Conservation (phyloP, 371 early-diverging fungal genomes). For the Rhizopus delemar region DNA sequence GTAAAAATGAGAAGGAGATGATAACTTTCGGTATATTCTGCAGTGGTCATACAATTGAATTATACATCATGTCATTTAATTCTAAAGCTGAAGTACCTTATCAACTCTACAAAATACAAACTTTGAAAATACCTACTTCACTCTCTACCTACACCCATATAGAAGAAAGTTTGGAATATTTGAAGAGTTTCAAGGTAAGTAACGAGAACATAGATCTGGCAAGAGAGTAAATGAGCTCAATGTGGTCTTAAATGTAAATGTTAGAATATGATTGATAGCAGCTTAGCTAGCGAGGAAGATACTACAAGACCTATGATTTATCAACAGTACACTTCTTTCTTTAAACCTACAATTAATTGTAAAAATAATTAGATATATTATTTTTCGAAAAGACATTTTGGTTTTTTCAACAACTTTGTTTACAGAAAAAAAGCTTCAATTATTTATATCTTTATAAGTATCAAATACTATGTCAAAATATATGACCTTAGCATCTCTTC, state of each 20-base stretch:
- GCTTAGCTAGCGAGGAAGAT: slow-evolving; percentile 2
- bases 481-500: too few relatives aligned
- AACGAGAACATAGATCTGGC: slow-evolving; percentile 1
- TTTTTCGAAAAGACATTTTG: neutral
- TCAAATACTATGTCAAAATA: too few relatives aligned
- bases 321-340: neutral
- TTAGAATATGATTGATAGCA: neutral
- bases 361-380: slow-evolving; percentile 1
- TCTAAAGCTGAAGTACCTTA: neutral
- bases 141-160: neutral
- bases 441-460: too few relatives aligned
- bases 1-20: neutral
- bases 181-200: neutral
- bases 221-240: too few relatives aligned
- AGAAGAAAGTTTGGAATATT: too few relatives aligned
- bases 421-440: too few relatives aligned
- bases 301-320: neutral
- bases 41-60: neutral
- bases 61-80: neutral
- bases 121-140: neutral
- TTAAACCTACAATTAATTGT: neutral
- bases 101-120: neutral
- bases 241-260: slow-evolving; percentile 1
- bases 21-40: neutral
- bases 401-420: too few relatives aligned